Conservation (phyloP, 2,329 filamentous ascomycete species). For the Periglandula ipomoeae region DNA sequence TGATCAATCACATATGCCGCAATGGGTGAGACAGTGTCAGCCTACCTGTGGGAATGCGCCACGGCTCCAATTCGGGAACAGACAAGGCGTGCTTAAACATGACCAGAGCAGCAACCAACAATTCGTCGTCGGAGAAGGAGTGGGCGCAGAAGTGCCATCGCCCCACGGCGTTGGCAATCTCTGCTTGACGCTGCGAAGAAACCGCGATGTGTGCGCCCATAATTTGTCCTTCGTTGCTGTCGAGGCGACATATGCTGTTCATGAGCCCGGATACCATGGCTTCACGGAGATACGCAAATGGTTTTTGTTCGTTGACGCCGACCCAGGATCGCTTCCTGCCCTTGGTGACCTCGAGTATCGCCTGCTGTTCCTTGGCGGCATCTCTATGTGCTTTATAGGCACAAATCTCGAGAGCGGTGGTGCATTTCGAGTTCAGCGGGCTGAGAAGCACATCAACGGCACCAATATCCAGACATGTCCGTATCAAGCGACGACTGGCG, state of each 20-base stretch:
- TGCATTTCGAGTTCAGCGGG: constrained; percentile 64
- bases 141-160: constrained; percentile 87
- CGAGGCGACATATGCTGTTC: constrained; percentile 72
- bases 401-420: constrained; percentile 70
- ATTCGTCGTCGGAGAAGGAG: constrained; percentile 80
- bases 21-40: neutral
- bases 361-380: constrained; percentile 62
- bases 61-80: constrained; percentile 72
- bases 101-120: constrained; percentile 72
- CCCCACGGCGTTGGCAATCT: constrained; percentile 61
- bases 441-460: constrained; percentile 79
- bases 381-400: constrained; percentile 77
- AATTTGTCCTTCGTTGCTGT: constrained; percentile 54
- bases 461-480: constrained; percentile 73
- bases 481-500: constrained; percentile 37
- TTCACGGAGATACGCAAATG: constrained; percentile 82
- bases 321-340: constrained; percentile 87
- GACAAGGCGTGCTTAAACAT: constrained; percentile 86
- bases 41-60: constrained; percentile 70
- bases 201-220: constrained; percentile 59
- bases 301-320: constrained; percentile 73
- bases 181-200: constrained; percentile 51
- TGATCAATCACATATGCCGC: neutral
- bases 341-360: constrained; percentile 61
- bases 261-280: constrained; percentile 90